Evolutionary conservation across 345 rosid genomes (phyloP).

Genomic region (Melaleuca alternifolia): DNA sequence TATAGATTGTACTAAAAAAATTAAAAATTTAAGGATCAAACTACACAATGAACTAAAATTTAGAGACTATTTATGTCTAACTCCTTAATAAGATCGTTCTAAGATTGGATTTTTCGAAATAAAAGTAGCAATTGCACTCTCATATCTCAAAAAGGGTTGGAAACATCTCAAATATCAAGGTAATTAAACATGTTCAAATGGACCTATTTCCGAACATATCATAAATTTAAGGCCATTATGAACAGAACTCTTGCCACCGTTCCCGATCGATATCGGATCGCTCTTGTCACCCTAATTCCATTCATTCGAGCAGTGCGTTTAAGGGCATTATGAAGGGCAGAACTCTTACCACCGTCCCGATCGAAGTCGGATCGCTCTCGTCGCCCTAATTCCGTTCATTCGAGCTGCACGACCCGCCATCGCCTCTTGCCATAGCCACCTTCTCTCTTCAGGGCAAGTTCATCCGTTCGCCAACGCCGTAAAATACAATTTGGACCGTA

Average conservation of each 20-base stretch:
- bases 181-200: not conserved
- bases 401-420: not conserved
- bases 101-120: not conserved
- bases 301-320: no score
- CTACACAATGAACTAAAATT: no score
- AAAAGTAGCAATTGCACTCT: not conserved
- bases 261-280: rapidly evolving
- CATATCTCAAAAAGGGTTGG: not conserved
- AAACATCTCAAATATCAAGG: not conserved
- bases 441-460: not conserved
- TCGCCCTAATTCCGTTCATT: not conserved
- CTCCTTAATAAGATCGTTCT: not conserved
- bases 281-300: not conserved
- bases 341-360: not conserved
- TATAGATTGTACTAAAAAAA: no score
- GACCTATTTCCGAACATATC: not conserved
- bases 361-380: not conserved
- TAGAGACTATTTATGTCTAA: not conserved
- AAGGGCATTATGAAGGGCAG: not conserved
- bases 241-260: not conserved
- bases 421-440: not conserved
- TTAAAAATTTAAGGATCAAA: no score
- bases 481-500: not conserved
- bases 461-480: not conserved
- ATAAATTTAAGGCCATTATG: not conserved